A percentile compares a stretch with the other conserved stretches of the same genome.
Evolutionary conservation across 2,329 filamentous ascomycete species (phyloP).

Genomic region (Aspergillus sp.): DNA sequence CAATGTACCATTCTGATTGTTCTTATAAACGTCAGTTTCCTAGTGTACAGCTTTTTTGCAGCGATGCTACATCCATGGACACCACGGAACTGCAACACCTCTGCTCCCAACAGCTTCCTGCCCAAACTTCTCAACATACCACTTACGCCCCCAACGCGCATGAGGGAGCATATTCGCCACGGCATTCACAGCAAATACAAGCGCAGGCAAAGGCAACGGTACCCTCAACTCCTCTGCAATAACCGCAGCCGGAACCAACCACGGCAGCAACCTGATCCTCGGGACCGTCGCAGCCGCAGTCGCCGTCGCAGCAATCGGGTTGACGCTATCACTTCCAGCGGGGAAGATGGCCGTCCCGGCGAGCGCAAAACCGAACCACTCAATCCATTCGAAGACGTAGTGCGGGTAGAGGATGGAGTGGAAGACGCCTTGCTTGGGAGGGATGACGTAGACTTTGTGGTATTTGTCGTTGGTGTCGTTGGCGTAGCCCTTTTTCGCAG

Average conservation of each 20-base stretch:
- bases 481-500: conserved; percentile 48
- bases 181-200: conserved; percentile 80
- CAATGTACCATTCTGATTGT: not conserved
- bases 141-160: conserved; percentile 69
- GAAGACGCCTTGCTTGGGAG: conserved; percentile 73
- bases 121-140: conserved; percentile 87
- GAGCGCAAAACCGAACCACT: conserved; percentile 87
- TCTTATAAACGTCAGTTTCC: not conserved
- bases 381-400: conserved; percentile 93
- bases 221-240: conserved; percentile 22
- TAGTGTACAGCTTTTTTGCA: too few species aligned
- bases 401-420: conserved; percentile 79
- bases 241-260: conserved; percentile 27
- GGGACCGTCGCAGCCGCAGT: conserved; percentile 9
- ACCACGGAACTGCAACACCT: conserved; percentile 64
- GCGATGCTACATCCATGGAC: conserved; percentile 30
- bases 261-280: conserved; percentile 27
- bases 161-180: conserved; percentile 83
- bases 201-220: conserved; percentile 62
- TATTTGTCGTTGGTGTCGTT: conserved; percentile 44
- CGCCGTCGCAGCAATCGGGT: not conserved
- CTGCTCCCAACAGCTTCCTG: conserved; percentile 67
- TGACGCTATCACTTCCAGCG: not conserved
- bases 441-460: conserved; percentile 81
- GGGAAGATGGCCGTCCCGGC: conserved; percentile 33